Conservation (phyloP, 164 flowering plant species). For the Umbilicus rupestris region DNA sequence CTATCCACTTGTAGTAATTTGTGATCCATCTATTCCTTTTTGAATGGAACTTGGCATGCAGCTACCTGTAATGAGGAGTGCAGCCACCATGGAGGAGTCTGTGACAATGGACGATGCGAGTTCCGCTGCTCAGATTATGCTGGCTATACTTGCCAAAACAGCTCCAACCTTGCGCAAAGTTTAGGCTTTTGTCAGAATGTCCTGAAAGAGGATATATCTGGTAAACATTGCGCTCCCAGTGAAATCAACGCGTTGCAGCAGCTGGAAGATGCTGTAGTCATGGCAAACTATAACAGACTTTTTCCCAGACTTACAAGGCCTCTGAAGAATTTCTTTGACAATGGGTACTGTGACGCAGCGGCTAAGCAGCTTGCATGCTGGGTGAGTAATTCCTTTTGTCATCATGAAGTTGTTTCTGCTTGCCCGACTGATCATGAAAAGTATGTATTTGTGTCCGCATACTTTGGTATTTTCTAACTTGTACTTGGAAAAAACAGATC, state of each 20-base stretch:
- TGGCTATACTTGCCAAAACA: constrained; percentile 95
- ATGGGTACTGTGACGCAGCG: constrained; percentile 71
- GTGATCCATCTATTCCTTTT: background rate
- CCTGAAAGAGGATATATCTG: constrained; percentile 47
- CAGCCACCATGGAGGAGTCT: constrained; percentile 97
- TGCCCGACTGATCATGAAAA: background rate
- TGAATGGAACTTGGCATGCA: constrained; percentile 25
- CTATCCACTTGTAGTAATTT: background rate
- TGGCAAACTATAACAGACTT: constrained; percentile 82
- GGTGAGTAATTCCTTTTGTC: constrained; percentile 37
- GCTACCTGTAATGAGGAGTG: constrained; percentile 95
- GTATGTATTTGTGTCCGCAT: background rate
- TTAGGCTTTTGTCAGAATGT: constrained; percentile 77
- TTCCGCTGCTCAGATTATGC: constrained; percentile 99
- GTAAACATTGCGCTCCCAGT: constrained; percentile 94
- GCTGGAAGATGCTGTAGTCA: constrained; percentile 91
- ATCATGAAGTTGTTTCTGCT: background rate
- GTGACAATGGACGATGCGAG: constrained; percentile 93
- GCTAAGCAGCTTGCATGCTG: constrained; percentile 97
- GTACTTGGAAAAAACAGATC: constrained; percentile 38
- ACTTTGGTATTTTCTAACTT: background rate
- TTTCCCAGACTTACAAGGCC: constrained; percentile 75
- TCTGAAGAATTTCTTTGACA: constrained; percentile 52
- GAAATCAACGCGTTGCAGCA: constrained; percentile 83
- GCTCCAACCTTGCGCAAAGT: constrained; percentile 63